These are phyloP conservation scores for Sedum album DNA, from an alignment of 164 flowering plant genomes.

Conservation along the genomic window DNA sequence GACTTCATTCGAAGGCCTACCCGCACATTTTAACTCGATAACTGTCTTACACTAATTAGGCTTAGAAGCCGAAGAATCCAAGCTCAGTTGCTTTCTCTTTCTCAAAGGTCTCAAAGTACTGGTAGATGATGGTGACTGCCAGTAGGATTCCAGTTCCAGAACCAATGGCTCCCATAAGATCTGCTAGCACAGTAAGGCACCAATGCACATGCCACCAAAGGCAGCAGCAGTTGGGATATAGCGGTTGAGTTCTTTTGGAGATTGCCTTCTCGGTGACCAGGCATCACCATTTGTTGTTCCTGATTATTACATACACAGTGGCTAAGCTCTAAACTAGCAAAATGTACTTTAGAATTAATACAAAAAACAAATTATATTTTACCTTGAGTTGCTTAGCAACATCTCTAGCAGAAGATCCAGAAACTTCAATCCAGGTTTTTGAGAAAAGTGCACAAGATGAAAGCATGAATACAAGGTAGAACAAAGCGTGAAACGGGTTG, in stretches of 20 bases:
- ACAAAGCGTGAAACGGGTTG: conserved; percentile 70
- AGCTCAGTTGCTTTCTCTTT: conserved; percentile 66
- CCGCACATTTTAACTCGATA: too few species aligned
- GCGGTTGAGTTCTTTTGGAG: conserved; percentile 65
- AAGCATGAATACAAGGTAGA: conserved; percentile 72
- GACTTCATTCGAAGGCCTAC: too few species aligned
- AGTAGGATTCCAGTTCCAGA: conserved; percentile 69
- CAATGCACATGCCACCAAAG: conserved; percentile 73
- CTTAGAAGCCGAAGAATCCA: conserved; percentile 50
- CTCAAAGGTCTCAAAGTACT: conserved; percentile 68
- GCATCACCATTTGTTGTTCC: conserved; percentile 83
- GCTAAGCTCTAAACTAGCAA: background rate
- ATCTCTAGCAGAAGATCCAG: conserved; percentile 76
- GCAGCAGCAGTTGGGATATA: conserved; percentile 75
- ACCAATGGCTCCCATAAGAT: conserved; percentile 81
- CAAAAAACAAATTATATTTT: background rate
- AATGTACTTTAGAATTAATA: background rate
- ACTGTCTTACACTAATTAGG: too few species aligned
- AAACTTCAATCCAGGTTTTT: conserved; percentile 90
- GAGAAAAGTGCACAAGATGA: conserved; percentile 79
- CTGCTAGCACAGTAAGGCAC: conserved; percentile 70
- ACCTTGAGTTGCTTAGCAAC: conserved; percentile 91
- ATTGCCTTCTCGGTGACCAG: conserved; percentile 61
- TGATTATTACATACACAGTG: conserved; percentile 4
- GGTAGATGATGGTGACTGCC: conserved; percentile 65